phyloP scores from a whole-genome alignment of 2,329 filamentous ascomycete genomes.

The Alternaria angustiovoidea region DNA sequence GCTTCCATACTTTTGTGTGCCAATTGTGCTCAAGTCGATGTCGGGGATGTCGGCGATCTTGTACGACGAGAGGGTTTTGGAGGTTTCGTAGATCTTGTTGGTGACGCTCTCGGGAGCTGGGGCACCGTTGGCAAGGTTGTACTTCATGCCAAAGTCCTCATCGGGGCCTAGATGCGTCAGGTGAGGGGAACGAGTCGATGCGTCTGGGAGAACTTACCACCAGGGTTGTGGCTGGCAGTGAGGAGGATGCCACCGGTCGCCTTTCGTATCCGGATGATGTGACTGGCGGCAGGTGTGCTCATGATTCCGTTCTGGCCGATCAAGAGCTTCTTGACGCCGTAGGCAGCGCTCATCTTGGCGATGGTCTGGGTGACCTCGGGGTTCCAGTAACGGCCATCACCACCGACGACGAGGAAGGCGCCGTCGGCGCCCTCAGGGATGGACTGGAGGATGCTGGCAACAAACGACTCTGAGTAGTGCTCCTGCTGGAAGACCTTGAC shows the following conservation, averaged over 20 bases:
- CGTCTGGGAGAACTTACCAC: constrained; percentile 70
- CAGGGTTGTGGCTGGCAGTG: constrained; percentile 97
- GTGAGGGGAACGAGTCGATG: too few relatives aligned
- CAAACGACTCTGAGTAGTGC: constrained; percentile 95
- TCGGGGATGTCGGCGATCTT: constrained; percentile 89
- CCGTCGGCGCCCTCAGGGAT: constrained; percentile 93
- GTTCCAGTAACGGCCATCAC: constrained; percentile 97
- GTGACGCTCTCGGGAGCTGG: constrained; percentile 96
- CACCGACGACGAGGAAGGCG: constrained; percentile 92
- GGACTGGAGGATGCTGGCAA: constrained; percentile 91
- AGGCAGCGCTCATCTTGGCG: constrained; percentile 94
- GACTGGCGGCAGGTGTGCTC: constrained; percentile 93
- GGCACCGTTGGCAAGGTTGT: constrained; percentile 96
- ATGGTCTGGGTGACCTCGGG: constrained; percentile 96
- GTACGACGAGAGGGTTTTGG: constrained; percentile 89
- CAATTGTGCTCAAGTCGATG: constrained; percentile 82
- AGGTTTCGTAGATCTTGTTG: constrained; percentile 95
- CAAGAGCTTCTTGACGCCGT: constrained; percentile 98
- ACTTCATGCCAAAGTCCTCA: constrained; percentile 99
- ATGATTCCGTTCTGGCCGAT: constrained; percentile 97
- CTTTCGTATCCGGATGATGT: constrained; percentile 92
- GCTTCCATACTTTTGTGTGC: constrained; percentile 81
- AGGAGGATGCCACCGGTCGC: constrained; percentile 96
- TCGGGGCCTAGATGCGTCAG: constrained; percentile 70
- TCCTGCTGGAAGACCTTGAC: constrained; percentile 96